Conservation (phyloP, 805 yeast genomes). For the Priceomyces fermenticarens region DNA sequence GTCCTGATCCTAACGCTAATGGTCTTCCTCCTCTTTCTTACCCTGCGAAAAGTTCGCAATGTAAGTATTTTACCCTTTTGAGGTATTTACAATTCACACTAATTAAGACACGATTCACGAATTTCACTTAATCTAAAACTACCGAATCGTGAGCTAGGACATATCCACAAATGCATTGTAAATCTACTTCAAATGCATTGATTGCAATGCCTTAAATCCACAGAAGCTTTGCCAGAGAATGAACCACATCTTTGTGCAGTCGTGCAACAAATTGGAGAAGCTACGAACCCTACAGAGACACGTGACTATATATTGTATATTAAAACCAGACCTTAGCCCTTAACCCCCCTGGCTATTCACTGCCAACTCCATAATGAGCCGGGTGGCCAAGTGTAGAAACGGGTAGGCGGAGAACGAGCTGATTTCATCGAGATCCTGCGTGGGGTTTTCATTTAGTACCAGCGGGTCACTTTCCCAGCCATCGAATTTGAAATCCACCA, state of each 20-base stretch:
- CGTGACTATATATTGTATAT: no score
- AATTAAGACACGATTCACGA: slow-evolving; percentile 6
- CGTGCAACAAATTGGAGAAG: no score
- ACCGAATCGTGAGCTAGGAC: no score
- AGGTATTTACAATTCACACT: slow-evolving; percentile 3
- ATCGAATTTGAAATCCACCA: slow-evolving; percentile 96
- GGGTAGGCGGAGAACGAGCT: slow-evolving; percentile 95
- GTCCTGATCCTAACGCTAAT: no score
- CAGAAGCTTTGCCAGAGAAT: no score
- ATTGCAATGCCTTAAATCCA: no score
- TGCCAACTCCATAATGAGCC: slow-evolving; percentile 93
- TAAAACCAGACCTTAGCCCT: neutral
- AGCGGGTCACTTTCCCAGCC: slow-evolving; percentile 70
- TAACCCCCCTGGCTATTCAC: slow-evolving; percentile 73
- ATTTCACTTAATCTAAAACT: neutral
- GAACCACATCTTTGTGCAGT: no score
- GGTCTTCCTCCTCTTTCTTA: no score
- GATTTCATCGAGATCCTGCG: slow-evolving; percentile 59
- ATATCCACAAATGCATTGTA: no score
- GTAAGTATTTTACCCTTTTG: slow-evolving; percentile 5
- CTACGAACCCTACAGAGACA: no score
- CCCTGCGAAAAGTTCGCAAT: slow-evolving; percentile 2
- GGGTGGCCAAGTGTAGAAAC: slow-evolving; percentile 86
- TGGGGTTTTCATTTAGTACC: slow-evolving; percentile 10
- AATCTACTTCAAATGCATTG: no score